These are phyloP conservation scores for Fennellomyces sp. DNA, from an alignment of 371 early-diverging fungal genomes.

Conservation along the genomic window DNA sequence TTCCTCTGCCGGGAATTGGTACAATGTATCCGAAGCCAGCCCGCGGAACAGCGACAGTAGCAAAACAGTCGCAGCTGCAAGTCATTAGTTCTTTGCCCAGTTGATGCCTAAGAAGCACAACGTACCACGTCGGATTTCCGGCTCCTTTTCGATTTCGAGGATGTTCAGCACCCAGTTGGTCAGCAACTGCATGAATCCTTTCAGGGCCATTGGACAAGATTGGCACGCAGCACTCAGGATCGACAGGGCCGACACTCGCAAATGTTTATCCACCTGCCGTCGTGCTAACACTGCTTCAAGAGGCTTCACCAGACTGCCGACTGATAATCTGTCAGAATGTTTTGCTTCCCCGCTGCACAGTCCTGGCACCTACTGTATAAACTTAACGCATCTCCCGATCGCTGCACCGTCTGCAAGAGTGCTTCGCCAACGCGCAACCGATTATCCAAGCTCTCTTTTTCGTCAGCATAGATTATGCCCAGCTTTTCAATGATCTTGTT, in stretches of 20 bases:
- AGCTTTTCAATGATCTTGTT: constrained; percentile 67
- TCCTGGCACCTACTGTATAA: constrained; percentile 60
- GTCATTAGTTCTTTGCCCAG: neutral
- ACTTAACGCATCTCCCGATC: constrained; percentile 78
- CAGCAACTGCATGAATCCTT: constrained; percentile 65
- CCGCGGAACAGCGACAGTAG: constrained; percentile 73
- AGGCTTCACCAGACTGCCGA: constrained; percentile 63
- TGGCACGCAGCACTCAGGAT: constrained; percentile 77
- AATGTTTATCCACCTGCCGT: constrained; percentile 35
- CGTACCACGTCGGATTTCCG: constrained; percentile 69
- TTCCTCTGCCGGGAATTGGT: constrained; percentile 58
- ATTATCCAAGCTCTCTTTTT: constrained; percentile 64
- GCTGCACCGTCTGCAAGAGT: constrained; percentile 80
- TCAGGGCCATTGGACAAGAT: constrained; percentile 71
- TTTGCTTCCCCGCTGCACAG: neutral
- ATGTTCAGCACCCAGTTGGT: constrained; percentile 69
- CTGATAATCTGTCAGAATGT: constrained; percentile 36
- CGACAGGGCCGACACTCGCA: constrained; percentile 69
- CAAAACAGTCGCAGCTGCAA: constrained; percentile 66
- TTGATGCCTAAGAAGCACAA: neutral
- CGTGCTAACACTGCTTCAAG: constrained; percentile 66
- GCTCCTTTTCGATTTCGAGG: constrained; percentile 62
- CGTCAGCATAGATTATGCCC: constrained; percentile 64
- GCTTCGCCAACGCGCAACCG: constrained; percentile 89
- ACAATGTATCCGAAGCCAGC: constrained; percentile 56